Percentiles rank a stretch among this genome's conserved stretches.
Evolutionary conservation across 208 protist genomes (phyloP).

Genomic region (Leptomonas pyrrhocoris): DNA sequence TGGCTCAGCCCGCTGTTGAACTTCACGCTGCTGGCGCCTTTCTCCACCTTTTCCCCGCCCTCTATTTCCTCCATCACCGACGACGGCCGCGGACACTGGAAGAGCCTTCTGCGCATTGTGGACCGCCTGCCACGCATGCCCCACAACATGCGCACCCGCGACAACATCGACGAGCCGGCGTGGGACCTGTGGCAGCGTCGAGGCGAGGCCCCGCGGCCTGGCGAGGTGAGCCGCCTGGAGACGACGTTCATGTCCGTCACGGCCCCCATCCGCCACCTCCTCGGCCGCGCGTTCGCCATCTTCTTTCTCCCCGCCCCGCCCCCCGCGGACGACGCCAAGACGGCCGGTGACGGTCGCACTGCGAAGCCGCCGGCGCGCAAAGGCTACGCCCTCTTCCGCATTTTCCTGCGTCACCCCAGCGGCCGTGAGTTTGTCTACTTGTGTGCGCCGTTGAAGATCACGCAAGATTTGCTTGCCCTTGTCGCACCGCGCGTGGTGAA

Average conservation of each 20-base stretch:
- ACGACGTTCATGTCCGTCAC: constrained; percentile 39
- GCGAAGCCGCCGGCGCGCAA: neutral
- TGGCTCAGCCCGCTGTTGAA: constrained; percentile 77
- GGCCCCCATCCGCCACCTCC: constrained; percentile 38
- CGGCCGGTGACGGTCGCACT: neutral
- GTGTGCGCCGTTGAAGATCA: constrained; percentile 70
- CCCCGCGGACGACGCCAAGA: neutral
- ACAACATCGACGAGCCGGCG: constrained; percentile 44
- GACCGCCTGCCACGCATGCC: constrained; percentile 61
- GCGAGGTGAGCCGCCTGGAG: constrained; percentile 21
- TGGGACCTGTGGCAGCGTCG: constrained; percentile 57
- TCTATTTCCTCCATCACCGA: constrained; percentile 35
- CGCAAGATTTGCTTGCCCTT: constrained; percentile 58
- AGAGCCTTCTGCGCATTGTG: constrained; percentile 37
- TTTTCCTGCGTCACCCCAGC: constrained; percentile 67
- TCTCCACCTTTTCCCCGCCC: constrained; percentile 46
- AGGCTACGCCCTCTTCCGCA: constrained; percentile 47
- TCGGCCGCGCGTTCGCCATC: constrained; percentile 37
- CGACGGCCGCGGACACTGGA: constrained; percentile 42
- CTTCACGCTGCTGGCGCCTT: constrained; percentile 51
- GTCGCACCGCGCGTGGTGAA: constrained; percentile 50
- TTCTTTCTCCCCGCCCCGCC: constrained; percentile 47
- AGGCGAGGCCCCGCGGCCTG: constrained; percentile 19
- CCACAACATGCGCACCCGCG: constrained; percentile 34
- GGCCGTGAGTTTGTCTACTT: constrained; percentile 62